phyloP scores from a whole-genome alignment of 73 alveolate genomes.

The Strombidium stylifer region DNA sequence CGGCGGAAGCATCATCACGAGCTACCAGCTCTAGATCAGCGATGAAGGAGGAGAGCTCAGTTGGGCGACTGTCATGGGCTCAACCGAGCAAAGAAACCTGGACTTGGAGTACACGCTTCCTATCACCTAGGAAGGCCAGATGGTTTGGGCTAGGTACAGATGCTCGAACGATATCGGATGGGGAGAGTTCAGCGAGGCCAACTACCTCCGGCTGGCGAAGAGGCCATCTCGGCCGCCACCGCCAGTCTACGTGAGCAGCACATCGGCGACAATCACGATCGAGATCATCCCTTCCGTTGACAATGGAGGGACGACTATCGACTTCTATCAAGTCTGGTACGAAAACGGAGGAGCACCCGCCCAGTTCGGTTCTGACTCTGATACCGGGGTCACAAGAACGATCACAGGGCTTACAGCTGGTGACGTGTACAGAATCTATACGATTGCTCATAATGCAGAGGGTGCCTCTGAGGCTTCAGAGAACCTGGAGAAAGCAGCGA shows the following conservation, averaged over 20 bases:
- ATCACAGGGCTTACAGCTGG: conserved; percentile 45
- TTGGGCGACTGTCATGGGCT: conserved; percentile 35
- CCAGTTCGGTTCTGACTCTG: no score
- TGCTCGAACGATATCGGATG: conserved; percentile 35
- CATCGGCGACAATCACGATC: conserved; percentile 22
- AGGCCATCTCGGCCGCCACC: conserved; percentile 19
- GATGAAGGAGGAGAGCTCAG: no score
- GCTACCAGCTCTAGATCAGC: no score
- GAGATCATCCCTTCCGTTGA: conserved; percentile 13
- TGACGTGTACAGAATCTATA: conserved; percentile 20
- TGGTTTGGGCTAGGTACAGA: conserved; percentile 36
- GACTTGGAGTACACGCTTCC: conserved; percentile 17
- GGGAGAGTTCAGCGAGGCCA: conserved; percentile 6
- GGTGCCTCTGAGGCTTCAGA: conserved; percentile 36
- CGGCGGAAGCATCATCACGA: conserved; percentile 37
- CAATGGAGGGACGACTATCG: conserved; percentile 44
- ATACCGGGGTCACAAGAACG: conserved; percentile 11
- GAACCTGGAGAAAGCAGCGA: no score
- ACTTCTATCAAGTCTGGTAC: conserved; percentile 7
- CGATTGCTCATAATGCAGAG: conserved; percentile 28
- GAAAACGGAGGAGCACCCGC: no score
- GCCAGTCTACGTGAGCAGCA: conserved; percentile 14
- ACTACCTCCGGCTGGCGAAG: conserved; percentile 34
- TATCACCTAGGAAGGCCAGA: conserved; percentile 14
- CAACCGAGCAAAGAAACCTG: conserved; percentile 12